phyloP scores from a whole-genome alignment of 805 yeast species.

The Saccharomyces eubayanus region DNA sequence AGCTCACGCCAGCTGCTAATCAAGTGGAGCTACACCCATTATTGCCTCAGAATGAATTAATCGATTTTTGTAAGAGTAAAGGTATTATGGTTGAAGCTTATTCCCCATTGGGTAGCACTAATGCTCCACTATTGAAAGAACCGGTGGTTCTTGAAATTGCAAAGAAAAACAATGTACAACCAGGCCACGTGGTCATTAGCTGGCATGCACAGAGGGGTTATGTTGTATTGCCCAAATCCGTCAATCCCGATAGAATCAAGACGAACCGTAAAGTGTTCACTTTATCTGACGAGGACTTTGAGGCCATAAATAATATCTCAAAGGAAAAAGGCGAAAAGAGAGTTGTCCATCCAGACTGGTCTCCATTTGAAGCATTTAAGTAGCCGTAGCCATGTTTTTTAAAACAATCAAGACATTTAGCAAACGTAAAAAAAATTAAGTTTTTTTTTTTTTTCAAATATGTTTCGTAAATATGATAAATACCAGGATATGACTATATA shows the following conservation, averaged over 20 bases:
- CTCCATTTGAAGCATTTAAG: conserved; percentile 12
- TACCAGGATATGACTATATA: not conserved
- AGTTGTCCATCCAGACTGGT: conserved; percentile 15
- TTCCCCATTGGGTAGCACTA: conserved; percentile 60
- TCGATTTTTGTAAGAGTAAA: conserved; percentile 41
- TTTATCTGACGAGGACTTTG: conserved; percentile 31
- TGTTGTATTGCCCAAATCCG: conserved; percentile 42
- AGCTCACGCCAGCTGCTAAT: conserved; percentile 52
- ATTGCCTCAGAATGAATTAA: conserved; percentile 51
- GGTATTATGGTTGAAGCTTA: conserved; percentile 59
- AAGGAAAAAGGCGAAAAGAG: conserved; percentile 20
- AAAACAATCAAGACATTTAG: not conserved
- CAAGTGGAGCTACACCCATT: conserved; percentile 70
- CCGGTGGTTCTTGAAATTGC: conserved; percentile 36
- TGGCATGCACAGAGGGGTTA: conserved; percentile 50
- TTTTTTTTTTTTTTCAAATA: not conserved
- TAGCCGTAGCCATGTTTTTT: not conserved
- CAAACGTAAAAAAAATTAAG: not conserved
- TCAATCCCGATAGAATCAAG: conserved; percentile 34
- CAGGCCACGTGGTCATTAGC: conserved; percentile 43
- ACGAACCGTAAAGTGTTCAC: conserved; percentile 25
- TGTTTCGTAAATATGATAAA: not conserved
- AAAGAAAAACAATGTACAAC: conserved; percentile 29
- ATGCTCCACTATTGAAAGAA: conserved; percentile 43
- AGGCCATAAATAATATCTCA: conserved; percentile 17